Evolutionary conservation across 2,329 filamentous ascomycete species (phyloP), one percentile per base, ranked within the genome.

Genomic region (Pseudogymnoascus sp.): DNA sequence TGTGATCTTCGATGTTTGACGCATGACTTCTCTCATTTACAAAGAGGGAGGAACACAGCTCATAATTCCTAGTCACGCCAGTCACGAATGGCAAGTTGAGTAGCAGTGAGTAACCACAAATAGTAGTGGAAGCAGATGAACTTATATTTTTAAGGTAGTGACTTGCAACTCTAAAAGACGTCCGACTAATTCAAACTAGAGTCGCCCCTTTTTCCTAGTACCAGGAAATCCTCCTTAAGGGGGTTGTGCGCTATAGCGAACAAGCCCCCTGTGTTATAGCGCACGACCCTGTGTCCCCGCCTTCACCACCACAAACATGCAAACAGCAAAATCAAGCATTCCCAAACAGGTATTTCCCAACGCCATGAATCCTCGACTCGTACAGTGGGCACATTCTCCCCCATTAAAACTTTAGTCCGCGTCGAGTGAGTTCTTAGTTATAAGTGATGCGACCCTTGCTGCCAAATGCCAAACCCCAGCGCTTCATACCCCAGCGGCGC

Each of bases 401-500:
- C 49, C 4, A 16, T 6, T 16, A 33, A 35, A 33, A 33, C 29
- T 21, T 8, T 7, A 6, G 49, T 14, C 29, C 16, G 1, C 29
- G 11, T 33, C 4, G 10, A 21, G 29, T 33, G 49, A 55, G 11
- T n/a, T n/a, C 49, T 55, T 29, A 55, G 29, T 61, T 23, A 12
- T 66, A 65, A 3, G 64, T 66, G 7, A 64, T 35, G 31, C 58
- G 37, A 14, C 64, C 65, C 26, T 55, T 63, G 49, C 61, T 65
- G 35, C 65, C 65, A 37, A 67, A 66, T 11, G 63, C 58, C 61
- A 67, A 39, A 21, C 65, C 37, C 65, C 64, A 67, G 8, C 63
- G 63, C 61, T 65, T 67, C 55, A 66, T 21, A 10, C 65, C 65
- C 65, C 65, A 67, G 63, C 65, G 65, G 52, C 65, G 65, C 35